A percentile compares a stretch with the other conserved stretches of the same genome.
phyloP scores from a whole-genome alignment of 345 rosid genomes.

The Clausena lansium region DNA sequence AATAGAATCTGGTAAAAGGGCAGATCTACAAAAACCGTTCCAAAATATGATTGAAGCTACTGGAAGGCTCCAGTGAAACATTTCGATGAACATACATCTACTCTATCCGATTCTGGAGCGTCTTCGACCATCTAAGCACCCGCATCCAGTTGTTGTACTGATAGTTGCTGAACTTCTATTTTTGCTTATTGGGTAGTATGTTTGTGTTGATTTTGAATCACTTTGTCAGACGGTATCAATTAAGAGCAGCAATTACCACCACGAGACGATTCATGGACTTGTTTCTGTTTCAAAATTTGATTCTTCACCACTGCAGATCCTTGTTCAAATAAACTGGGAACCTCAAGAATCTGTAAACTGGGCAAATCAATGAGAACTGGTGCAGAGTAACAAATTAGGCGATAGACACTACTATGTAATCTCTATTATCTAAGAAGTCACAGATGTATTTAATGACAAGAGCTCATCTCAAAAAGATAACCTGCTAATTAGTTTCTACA shows the following conservation, averaged over 20 bases:
- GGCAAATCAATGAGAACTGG: conserved; percentile 1
- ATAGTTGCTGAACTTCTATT: conserved; percentile 8
- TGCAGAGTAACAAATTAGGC: neutral
- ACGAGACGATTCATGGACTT: conserved; percentile 27
- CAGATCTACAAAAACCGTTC: neutral
- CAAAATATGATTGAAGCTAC: neutral
- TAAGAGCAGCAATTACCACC: conserved; percentile 53
- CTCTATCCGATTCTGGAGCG: neutral
- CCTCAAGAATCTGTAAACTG: conserved; percentile 61
- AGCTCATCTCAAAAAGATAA: neutral
- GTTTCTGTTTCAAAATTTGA: conserved; percentile 45
- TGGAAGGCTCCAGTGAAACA: neutral
- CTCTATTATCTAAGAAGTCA: neutral
- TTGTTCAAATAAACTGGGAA: conserved; percentile 68
- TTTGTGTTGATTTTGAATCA: neutral
- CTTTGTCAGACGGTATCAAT: neutral
- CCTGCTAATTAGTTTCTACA: neutral
- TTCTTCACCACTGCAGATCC: conserved; percentile 66
- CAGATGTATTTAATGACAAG: neutral
- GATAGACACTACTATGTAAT: neutral
- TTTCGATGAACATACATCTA: neutral
- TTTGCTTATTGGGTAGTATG: neutral
- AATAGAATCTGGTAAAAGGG: neutral
- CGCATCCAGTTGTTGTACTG: neutral
- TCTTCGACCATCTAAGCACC: neutral